Base-by-base conservation (phyloP, 495 filamentous ascomycete genomes). In the Penicillium cosmopolitanum region DNA sequence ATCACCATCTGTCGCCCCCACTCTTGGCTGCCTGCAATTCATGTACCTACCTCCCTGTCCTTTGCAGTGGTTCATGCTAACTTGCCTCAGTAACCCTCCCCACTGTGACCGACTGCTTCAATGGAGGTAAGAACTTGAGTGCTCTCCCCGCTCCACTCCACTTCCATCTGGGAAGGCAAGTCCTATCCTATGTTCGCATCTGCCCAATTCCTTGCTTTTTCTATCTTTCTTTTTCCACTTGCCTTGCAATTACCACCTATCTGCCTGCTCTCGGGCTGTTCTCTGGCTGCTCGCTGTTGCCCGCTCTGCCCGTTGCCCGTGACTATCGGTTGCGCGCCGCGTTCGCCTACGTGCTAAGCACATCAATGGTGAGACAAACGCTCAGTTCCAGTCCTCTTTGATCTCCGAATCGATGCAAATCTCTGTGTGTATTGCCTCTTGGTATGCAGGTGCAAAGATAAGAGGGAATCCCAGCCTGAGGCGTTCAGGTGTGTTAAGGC, bases 291-390 rank as follows among this genome's bases (percentile, higher is more conserved):
- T 31, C 28, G 28, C 28, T 31, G 28, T 31, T 47, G 58, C 16
- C 25, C 38, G 18, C 16, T 33, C 31, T 53, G 51, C 36, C 43
- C 25, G 15, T 12, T 46, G 42, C 15, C 46, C 21, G 51, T 59
- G 57, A 40, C 40, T 59, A 15, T 36, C 36, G 44, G 44, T 44
- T 55, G 51, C 15, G 28, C 36, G 23, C 57, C 25, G 43, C 43
- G 40, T 51, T 48, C 46, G 18, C 10, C 55, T 31, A 40, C 53
- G 52, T 55, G 18, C 58, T 40, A 40, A 51, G 56, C 55, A 62
- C 58, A 40, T 54, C 60, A 50, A 44, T 53, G 63, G 67, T 70
- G 60, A 70, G 62, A 67, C 65, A 60, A 50, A 58, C 52, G 54
- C 62, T 61, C 57, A 52, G 55, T 63, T 53, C 64, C 58, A 56